These are phyloP conservation scores for Elaeagnus macrophylla DNA, from an alignment of 306 rosid species.

Conservation along the genomic window DNA sequence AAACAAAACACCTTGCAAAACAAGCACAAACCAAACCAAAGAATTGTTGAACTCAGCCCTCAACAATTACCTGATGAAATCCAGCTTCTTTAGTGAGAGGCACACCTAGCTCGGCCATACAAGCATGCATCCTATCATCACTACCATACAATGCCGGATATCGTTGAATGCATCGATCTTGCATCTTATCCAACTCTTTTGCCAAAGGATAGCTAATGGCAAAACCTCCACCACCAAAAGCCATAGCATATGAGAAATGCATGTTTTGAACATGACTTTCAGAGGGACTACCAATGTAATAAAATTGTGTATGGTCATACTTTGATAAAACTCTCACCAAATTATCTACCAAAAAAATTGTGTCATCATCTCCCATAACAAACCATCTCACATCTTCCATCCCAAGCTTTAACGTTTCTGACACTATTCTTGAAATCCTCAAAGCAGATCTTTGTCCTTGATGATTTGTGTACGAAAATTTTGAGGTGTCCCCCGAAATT, in stretches of 20 bases:
- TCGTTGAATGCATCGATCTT: slow-evolving; percentile 71
- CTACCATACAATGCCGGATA: slow-evolving; percentile 85
- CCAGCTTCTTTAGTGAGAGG: slow-evolving; percentile 83
- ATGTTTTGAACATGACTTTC: slow-evolving; percentile 88
- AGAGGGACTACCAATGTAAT: slow-evolving; percentile 76
- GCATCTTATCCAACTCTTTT: slow-evolving; percentile 61
- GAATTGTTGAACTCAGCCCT: neutral
- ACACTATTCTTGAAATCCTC: slow-evolving; percentile 74
- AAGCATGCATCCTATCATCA: slow-evolving; percentile 88
- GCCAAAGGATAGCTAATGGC: slow-evolving; percentile 92
- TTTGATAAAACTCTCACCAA: slow-evolving; percentile 52
- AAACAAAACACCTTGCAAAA: no score
- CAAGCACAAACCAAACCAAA: neutral
- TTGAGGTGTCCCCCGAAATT: slow-evolving; percentile 48
- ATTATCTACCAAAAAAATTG: slow-evolving; percentile 68
- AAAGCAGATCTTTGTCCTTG: slow-evolving; percentile 78
- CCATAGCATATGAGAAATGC: slow-evolving; percentile 79
- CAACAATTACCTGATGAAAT: slow-evolving; percentile 68
- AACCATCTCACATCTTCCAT: slow-evolving; percentile 86
- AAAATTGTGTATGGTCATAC: slow-evolving; percentile 67
- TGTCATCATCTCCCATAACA: slow-evolving; percentile 93
- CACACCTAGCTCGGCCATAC: slow-evolving; percentile 90
- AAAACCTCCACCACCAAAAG: slow-evolving; percentile 90
- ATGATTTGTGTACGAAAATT: slow-evolving; percentile 47
- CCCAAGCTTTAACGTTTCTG: slow-evolving; percentile 77